A percentile compares a stretch with the other conserved stretches of the same genome.
Conservation (phyloP, 2,329 filamentous ascomycete genomes). For the Botryotinia calthae region DNA sequence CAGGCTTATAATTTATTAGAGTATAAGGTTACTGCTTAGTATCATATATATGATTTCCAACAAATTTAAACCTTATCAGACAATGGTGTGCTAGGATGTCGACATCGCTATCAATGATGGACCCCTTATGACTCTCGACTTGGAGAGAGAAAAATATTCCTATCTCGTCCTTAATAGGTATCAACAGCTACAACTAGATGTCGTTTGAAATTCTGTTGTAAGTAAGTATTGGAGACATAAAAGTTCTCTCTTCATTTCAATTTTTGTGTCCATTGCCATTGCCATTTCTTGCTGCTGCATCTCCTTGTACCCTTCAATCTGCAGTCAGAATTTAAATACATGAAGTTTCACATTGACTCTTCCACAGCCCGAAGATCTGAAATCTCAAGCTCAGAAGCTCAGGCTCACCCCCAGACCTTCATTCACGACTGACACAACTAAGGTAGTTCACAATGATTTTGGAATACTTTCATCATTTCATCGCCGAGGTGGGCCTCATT, state of each 20-base stretch:
- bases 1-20: too few relatives aligned
- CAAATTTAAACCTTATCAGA: constrained; percentile 5
- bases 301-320: background rate
- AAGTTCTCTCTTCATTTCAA: background rate
- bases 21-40: too few relatives aligned
- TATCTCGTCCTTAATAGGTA: background rate
- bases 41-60: too few relatives aligned
- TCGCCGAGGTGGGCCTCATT: constrained; percentile 47
- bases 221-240: background rate
- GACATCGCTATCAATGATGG: background rate
- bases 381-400: background rate
- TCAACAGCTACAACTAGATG: background rate
- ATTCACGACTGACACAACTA: background rate
- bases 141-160: background rate
- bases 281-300: background rate
- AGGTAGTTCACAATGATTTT: constrained; percentile 26
- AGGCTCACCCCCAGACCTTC: background rate
- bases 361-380: background rate
- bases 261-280: background rate
- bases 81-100: background rate
- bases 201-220: background rate
- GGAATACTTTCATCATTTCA: constrained; percentile 22
- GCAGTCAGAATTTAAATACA: background rate
- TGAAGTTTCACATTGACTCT: constrained; percentile 1
- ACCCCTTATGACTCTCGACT: background rate